Evolutionary conservation across 805 yeast genomes (phyloP).

Genomic region (Yarrowia porcina): DNA sequence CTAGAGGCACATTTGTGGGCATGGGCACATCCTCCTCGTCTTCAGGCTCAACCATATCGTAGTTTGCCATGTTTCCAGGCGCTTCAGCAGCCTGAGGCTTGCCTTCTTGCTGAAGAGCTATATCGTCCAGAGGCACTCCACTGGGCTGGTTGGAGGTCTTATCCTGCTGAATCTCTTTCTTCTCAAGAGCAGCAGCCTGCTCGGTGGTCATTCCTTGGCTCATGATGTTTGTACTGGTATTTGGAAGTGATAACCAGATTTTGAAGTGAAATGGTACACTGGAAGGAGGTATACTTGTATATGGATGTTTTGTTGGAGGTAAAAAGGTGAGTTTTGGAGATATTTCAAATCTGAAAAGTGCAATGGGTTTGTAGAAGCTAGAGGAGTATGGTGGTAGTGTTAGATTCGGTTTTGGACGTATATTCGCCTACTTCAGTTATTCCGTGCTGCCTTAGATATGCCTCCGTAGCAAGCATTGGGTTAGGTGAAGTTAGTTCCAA

Average conservation of each 20-base stretch:
- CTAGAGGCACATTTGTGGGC: conserved; percentile 5
- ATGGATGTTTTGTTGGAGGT: background rate
- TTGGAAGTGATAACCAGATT: background rate
- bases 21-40: conserved; percentile 21
- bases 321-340: background rate
- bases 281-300: background rate
- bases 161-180: background rate
- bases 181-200: background rate
- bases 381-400: background rate
- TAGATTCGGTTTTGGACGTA: no score
- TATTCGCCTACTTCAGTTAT: no score
- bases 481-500: conserved; percentile 7
- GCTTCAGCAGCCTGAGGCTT: background rate
- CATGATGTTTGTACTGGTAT: background rate
- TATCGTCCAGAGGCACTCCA: background rate
- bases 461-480: conserved; percentile 12
- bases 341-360: background rate
- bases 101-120: background rate
- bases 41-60: conserved; percentile 1
- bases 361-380: background rate
- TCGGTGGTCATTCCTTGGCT: background rate
- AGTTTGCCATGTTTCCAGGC: background rate
- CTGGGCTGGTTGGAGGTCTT: background rate
- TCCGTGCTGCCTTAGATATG: background rate
- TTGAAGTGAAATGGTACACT: background rate